These are phyloP conservation scores for Aegle marmelos DNA, from an alignment of 345 rosid species.

Conservation along the genomic window DNA sequence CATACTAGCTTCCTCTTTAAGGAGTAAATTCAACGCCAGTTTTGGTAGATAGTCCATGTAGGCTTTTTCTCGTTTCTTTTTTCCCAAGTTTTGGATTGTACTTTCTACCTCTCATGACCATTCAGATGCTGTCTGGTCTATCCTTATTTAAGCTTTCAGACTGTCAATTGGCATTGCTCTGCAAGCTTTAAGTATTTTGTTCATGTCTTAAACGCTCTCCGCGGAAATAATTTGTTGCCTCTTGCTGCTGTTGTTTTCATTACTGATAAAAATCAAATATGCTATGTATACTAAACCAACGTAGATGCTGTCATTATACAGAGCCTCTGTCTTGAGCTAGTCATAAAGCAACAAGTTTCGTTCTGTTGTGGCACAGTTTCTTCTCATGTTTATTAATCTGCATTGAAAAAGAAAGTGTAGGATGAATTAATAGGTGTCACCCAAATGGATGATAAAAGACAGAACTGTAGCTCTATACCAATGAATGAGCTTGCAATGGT, in stretches of 20 bases:
- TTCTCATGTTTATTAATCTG: background rate
- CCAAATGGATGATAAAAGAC: background rate
- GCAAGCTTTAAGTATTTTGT: background rate
- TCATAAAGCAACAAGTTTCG: background rate
- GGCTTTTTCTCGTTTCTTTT: background rate
- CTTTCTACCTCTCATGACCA: background rate
- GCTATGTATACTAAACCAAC: background rate
- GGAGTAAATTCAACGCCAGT: background rate
- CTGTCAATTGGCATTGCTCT: background rate
- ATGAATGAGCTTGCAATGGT: background rate
- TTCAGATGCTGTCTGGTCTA: background rate
- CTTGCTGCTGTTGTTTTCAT: background rate
- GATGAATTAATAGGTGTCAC: background rate
- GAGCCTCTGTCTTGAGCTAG: too few relatives aligned
- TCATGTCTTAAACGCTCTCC: background rate
- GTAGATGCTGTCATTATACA: background rate
- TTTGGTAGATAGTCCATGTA: constrained; percentile 9
- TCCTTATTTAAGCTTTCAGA: background rate
- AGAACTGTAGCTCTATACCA: background rate
- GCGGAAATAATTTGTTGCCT: background rate
- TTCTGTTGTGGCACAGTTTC: background rate
- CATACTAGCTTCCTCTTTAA: background rate
- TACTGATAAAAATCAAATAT: background rate
- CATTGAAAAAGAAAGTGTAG: background rate
- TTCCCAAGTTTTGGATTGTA: background rate